A percentile compares a stretch with the other conserved stretches of the same genome.
Evolutionary conservation across 371 early-diverging fungal species (phyloP).

Genomic region (Catenaria anguillulae): DNA sequence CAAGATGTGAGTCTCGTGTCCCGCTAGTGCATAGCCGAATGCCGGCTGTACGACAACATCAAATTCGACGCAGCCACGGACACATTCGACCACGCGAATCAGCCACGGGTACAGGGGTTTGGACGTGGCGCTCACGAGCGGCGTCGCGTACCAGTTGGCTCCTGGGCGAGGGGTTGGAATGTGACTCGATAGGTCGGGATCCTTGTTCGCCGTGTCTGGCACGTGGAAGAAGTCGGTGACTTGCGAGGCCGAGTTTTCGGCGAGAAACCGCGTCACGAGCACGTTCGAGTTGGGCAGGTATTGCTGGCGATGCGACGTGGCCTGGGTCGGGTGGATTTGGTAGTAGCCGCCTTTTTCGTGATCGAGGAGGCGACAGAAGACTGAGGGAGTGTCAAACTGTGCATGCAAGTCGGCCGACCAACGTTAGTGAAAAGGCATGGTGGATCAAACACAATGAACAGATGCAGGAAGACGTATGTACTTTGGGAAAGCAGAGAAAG

Average conservation of each 20-base stretch:
- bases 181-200: too few species aligned
- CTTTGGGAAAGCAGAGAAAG: background rate
- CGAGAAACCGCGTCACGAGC: slow-evolving; percentile 51
- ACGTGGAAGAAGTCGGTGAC: slow-evolving; percentile 45
- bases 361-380: slow-evolving; percentile 53
- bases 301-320: slow-evolving; percentile 33
- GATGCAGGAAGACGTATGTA: background rate
- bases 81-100: slow-evolving; percentile 45
- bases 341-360: slow-evolving; percentile 35
- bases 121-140: background rate
- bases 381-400: slow-evolving; percentile 56
- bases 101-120: slow-evolving; percentile 58
- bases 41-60: slow-evolving; percentile 55
- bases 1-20: slow-evolving; percentile 35
- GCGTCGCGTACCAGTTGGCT: background rate
- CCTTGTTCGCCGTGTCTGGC: slow-evolving; percentile 14
- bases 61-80: slow-evolving; percentile 46
- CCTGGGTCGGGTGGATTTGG: slow-evolving; percentile 8
- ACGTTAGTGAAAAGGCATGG: background rate
- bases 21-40: slow-evolving; percentile 52
- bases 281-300: slow-evolving; percentile 63
- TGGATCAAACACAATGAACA: too few species aligned
- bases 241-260: slow-evolving; percentile 10
- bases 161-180: too few species aligned
- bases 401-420: too few species aligned